Evolutionary conservation across 2,329 filamentous ascomycete species (phyloP), one percentile per base, ranked within the genome.

Genomic region (Magnaporthiopsis poae): DNA sequence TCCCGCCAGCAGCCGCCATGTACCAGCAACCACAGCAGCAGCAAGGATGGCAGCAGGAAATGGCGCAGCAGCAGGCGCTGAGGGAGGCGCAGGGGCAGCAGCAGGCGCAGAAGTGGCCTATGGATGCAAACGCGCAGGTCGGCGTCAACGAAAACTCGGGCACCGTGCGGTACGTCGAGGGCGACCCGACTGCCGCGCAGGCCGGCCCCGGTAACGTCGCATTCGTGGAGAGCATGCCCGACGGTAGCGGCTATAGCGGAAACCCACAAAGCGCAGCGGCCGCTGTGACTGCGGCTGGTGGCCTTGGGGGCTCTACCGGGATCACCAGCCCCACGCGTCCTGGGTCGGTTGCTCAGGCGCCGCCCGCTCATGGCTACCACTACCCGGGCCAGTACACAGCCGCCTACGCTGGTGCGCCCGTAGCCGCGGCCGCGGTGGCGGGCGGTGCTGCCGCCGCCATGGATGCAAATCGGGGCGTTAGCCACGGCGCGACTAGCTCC

Each of bases 381-480:
- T 71, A 72, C 36, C 70, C 70, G 5, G 68, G 69, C 3, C 70
- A 73, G 60, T 70, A 70, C 52, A 69, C 71, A 2, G 69, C 69
- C 0, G 70, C 70, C 3, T 72, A 71, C 63, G 69, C 67, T 7
- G 70, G 65, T 21, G 68, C 67, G 3, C 66, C 64, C 15, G 68
- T 63, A 5, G 65, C 66, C n/a, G 70, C 66, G 25, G 67, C 66
- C 2, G 66, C 61, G 59, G 65, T 60, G 35, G 66, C 63, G 36
- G 67, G 61, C 27, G 65, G 59, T 35, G 39, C 66, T 9, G 63
- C 46, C 4, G 46, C 46, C 8, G 46, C 18, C 46, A 9, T 21
- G 46, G 46, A 21, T 11, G 7, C 8, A 2, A 56, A 56, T 11
- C 46, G 46, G 18, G 46, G 46, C 7, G 46, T 56, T 5, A 66